These are phyloP conservation scores for Mycena alexandri DNA, from an alignment of 768 basidiomycete genomes.

Conservation along the genomic window DNA sequence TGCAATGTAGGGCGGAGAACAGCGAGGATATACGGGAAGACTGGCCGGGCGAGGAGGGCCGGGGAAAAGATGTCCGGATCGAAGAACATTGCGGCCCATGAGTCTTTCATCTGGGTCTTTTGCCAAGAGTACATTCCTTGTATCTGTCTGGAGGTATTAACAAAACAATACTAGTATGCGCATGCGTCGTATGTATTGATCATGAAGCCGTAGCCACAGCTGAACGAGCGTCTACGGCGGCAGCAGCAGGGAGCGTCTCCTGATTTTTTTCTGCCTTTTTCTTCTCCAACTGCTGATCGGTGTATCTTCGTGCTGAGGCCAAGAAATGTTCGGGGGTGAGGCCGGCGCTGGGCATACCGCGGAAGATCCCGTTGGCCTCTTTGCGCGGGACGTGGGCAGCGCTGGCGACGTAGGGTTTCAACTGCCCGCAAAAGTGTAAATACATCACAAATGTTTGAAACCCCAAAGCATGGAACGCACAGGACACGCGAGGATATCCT, in stretches of 20 bases:
- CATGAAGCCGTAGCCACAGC: not conserved
- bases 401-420: constrained; percentile 77
- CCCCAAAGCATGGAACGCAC: constrained; percentile 52
- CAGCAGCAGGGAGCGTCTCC: not conserved
- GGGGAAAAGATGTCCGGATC: no score
- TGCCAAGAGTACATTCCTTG: no score
- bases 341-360: constrained; percentile 55
- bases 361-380: constrained; percentile 52
- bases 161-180: not conserved
- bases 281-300: not conserved
- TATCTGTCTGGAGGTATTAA: constrained; percentile 13
- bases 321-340: constrained; percentile 60
- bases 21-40: no score
- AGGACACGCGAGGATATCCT: constrained; percentile 68
- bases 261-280: not conserved
- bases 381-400: constrained; percentile 53
- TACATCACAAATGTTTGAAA: constrained; percentile 1
- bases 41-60: no score
- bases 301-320: constrained; percentile 48
- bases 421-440: constrained; percentile 50
- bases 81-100: no score
- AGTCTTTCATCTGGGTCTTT: no score
- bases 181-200: no score
- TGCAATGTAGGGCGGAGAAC: no score
- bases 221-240: not conserved